These are phyloP conservation scores for Saccharomyces hybrid DNA, from an alignment of 1,139 yeast species.

Conservation along the genomic window DNA sequence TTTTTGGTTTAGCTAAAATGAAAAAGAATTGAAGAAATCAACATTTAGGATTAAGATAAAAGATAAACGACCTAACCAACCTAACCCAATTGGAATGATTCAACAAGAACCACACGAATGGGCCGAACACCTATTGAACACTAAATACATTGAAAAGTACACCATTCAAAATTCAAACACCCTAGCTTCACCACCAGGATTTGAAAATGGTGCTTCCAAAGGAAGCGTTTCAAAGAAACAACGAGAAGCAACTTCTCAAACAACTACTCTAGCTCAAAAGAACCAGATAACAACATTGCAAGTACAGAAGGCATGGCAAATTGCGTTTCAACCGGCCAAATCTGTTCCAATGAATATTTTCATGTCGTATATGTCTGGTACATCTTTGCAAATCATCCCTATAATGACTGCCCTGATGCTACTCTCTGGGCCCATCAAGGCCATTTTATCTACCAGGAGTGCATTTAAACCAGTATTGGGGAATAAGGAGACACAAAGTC, in stretches of 20 bases:
- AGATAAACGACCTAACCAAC: background rate
- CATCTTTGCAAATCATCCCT: constrained; percentile 81
- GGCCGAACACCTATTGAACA: constrained; percentile 16
- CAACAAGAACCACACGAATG: constrained; percentile 13
- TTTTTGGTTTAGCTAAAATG: background rate
- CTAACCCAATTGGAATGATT: background rate
- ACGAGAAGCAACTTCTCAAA: background rate
- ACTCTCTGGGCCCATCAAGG: constrained; percentile 67
- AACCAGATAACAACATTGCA: constrained; percentile 37
- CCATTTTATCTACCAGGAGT: constrained; percentile 51
- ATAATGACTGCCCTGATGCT: constrained; percentile 85
- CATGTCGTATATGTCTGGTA: constrained; percentile 93
- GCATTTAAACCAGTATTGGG: constrained; percentile 38
- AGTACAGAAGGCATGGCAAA: constrained; percentile 73
- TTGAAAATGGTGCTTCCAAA: constrained; percentile 5
- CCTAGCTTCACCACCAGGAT: constrained; percentile 25
- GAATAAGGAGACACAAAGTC: constrained; percentile 34
- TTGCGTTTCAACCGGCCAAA: constrained; percentile 79
- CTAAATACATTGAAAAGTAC: constrained; percentile 9
- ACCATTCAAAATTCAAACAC: constrained; percentile 8
- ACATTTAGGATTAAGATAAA: background rate
- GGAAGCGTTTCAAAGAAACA: constrained; percentile 6
- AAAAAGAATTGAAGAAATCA: background rate
- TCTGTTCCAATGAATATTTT: constrained; percentile 78
- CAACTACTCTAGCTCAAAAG: background rate